Evolutionary conservation across 306 rosid genomes (phyloP).

Genomic region (Ormosia emarginata): DNA sequence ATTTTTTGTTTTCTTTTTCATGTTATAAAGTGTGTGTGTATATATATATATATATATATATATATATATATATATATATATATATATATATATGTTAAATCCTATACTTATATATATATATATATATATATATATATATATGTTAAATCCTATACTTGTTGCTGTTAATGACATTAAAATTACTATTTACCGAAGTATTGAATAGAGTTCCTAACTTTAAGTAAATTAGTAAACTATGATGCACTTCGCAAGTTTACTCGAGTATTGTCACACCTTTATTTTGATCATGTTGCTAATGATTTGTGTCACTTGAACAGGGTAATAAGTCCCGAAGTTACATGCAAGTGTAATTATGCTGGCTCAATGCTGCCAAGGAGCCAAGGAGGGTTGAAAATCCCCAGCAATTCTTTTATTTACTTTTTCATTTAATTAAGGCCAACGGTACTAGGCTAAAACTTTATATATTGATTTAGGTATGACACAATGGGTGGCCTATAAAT

Average conservation of each 20-base stretch:
- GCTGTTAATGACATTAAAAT: not conserved
- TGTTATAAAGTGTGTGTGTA: too few relatives aligned
- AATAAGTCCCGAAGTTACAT: not conserved
- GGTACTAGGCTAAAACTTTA: not conserved
- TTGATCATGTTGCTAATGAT: slow-evolving; percentile 14
- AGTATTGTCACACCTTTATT: slow-evolving; percentile 1
- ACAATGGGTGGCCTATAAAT: not conserved
- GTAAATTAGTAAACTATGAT: not conserved
- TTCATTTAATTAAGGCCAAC: not conserved
- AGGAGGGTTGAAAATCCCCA: not conserved
- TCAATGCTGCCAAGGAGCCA: not conserved
- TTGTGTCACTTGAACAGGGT: not conserved
- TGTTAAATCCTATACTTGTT: not conserved
- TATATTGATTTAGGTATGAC: not conserved
- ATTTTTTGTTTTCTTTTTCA: too few relatives aligned
- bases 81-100: not conserved
- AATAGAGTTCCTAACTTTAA: not conserved
- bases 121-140: too few relatives aligned
- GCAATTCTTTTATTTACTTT: not conserved
- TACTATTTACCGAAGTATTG: not conserved
- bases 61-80: too few relatives aligned
- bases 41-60: too few relatives aligned
- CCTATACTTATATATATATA: too few relatives aligned
- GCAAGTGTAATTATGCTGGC: slow-evolving; percentile 16
- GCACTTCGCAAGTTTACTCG: not conserved